phyloP scores from a whole-genome alignment of 257 asterid genomes.

The Scutellaria minor region DNA sequence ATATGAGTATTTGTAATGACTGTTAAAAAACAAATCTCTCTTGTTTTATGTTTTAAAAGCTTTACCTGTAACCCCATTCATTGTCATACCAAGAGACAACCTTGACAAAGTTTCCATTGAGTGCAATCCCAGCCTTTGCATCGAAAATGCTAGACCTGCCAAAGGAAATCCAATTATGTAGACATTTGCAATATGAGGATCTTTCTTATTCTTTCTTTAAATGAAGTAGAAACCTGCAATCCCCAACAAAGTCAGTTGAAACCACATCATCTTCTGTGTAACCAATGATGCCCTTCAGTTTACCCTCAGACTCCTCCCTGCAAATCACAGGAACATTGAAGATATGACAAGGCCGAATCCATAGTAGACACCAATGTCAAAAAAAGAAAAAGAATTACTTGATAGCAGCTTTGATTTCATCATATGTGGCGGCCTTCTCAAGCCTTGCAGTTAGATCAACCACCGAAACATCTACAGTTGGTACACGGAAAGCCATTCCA shows the following conservation, averaged over 20 bases:
- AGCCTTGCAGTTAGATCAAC: conserved; percentile 62
- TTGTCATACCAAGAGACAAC: conserved; percentile 68
- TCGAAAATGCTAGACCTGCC: conserved; percentile 66
- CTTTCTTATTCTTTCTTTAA: neutral
- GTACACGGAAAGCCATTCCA: conserved; percentile 72
- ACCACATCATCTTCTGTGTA: conserved; percentile 65
- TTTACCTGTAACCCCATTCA: conserved; percentile 75
- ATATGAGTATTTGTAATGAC: neutral
- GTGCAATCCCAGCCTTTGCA: conserved; percentile 64
- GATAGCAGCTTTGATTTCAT: conserved; percentile 63
- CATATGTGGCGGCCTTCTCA: conserved; percentile 56
- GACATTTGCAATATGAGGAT: neutral
- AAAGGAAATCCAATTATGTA: neutral
- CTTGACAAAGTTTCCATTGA: conserved; percentile 57
- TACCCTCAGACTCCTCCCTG: conserved; percentile 52
- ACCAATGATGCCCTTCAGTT: conserved; percentile 56
- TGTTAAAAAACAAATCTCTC: neutral
- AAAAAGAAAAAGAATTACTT: conserved; percentile 37
- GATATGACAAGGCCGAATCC: neutral
- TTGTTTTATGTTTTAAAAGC: neutral
- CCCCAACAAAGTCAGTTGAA: conserved; percentile 55
- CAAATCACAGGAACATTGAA: neutral
- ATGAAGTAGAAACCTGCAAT: neutral
- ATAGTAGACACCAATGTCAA: neutral
- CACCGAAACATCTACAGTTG: conserved; percentile 63